Base-by-base conservation (phyloP, 345 rosid species). In the Kernera saxatilis region DNA sequence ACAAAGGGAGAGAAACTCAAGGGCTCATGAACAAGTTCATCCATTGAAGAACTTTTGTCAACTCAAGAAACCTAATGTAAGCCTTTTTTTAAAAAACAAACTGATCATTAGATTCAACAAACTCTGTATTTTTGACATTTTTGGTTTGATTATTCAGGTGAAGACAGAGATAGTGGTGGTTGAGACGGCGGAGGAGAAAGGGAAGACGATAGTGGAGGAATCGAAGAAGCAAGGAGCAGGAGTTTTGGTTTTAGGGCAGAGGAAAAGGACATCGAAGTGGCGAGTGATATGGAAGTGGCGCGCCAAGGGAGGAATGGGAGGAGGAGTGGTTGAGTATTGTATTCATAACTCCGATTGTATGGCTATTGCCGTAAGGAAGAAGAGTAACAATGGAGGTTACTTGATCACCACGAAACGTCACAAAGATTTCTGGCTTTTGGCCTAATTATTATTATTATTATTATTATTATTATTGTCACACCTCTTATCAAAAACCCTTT, bases 341-440 rank as follows among this genome's bases (percentile, higher is more conserved):
- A 87, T 94, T 56, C 97, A 94, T 59, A 89, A 94, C 41, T 88
- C 99, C 0, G 82, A 71, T 12, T 94, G 99, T 82, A 91, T 94
- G 99, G 96, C 97, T 4, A 78, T 94, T 55, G 97, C 99, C 4
- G 97, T 94, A 17, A 82, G 97, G 79, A 82, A 95, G 60, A 94
- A 91, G 71, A 84, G 87, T 85, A 87, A 88, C 78, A 91, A 83
- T 41, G 99, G 99, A 17, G 99, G 99, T 25, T 94, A 89, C 69
- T 77, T 94, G 84, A 94, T 94, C 78, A 94, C 96, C 79, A 94
- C 99, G 5, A 94, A 89, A 66, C 91, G 96, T 49, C 99, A 91
- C 72, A 94, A 84, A 78, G 99, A 94, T 77, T 94, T 94, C 81
- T 91, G 99, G 99, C 96, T 94, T 58, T 86, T 94, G 75, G 99